phyloP scores from a whole-genome alignment of 768 basidiomycete genomes.

The Boletus vermiculosoides region DNA sequence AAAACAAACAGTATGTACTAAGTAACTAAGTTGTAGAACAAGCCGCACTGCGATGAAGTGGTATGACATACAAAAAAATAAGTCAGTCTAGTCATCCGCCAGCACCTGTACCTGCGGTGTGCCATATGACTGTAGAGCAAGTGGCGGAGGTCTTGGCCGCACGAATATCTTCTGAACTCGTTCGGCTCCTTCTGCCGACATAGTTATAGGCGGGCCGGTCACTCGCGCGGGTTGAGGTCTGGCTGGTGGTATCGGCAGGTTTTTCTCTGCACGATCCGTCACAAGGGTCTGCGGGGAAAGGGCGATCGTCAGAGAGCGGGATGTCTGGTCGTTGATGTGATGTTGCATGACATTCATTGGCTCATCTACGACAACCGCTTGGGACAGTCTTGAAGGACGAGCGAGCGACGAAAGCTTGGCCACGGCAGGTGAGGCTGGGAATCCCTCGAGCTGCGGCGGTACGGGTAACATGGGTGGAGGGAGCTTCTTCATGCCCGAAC shows the following conservation, averaged over 20 bases:
- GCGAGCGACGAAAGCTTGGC: background rate
- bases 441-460: background rate
- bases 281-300: conserved; percentile 18
- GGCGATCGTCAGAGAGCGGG: conserved; percentile 21
- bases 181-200: conserved; percentile 10
- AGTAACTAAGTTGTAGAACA: background rate
- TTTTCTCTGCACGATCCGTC: conserved; percentile 21
- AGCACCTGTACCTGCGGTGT: conserved; percentile 12
- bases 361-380: background rate
- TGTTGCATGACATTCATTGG: background rate
- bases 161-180: conserved; percentile 32
- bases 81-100: conserved; percentile 13
- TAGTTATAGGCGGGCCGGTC: conserved; percentile 32
- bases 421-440: conserved; percentile 1
- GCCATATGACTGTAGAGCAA: conserved; percentile 18
- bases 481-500: background rate
- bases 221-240: conserved; percentile 24
- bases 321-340: conserved; percentile 1
- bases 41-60: conserved; percentile 3
- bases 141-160: conserved; percentile 45
- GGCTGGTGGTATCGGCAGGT: conserved; percentile 22
- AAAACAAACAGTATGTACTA: background rate
- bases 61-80: background rate
- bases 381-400: background rate
- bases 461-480: background rate